These are phyloP conservation scores for Uronychia binucleata DNA, from an alignment of 73 alveolate genomes.

Conservation along the genomic window DNA sequence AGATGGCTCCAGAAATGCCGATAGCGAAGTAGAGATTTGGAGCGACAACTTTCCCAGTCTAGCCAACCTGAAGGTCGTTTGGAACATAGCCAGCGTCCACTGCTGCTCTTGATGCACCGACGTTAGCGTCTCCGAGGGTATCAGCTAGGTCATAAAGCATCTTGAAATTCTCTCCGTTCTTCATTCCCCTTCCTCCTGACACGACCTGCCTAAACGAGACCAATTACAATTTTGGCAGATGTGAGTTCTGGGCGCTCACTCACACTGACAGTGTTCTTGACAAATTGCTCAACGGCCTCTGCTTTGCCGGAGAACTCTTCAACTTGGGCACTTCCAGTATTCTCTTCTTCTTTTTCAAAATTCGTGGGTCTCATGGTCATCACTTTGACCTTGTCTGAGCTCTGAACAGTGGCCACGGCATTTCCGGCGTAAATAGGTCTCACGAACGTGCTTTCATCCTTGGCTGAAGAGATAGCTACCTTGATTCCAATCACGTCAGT, in stretches of 20 bases:
- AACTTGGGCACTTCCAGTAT: slow-evolving; percentile 36
- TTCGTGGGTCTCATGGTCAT: slow-evolving; percentile 80
- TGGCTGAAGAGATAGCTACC: slow-evolving; percentile 1
- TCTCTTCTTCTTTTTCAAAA: slow-evolving; percentile 61
- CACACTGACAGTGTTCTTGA: slow-evolving; percentile 54
- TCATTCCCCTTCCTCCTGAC: slow-evolving; percentile 89
- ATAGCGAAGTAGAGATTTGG: slow-evolving; percentile 95
- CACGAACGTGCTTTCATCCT: slow-evolving; percentile 66
- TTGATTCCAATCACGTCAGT: slow-evolving; percentile 80
- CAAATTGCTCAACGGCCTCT: slow-evolving; percentile 29
- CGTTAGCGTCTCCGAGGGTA: slow-evolving; percentile 73
- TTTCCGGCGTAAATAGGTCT: slow-evolving; percentile 97
- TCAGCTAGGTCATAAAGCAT: slow-evolving; percentile 74
- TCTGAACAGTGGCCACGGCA: slow-evolving; percentile 76
- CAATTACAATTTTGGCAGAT: slow-evolving; percentile 70
- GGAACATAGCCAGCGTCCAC: slow-evolving; percentile 96
- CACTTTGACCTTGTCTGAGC: slow-evolving; percentile 57
- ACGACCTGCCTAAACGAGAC: slow-evolving; percentile 30
- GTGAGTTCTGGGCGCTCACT: slow-evolving; percentile 80
- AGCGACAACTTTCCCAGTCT: slow-evolving; percentile 97
- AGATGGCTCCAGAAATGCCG: slow-evolving; percentile 97
- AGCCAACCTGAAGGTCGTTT: slow-evolving; percentile 93
- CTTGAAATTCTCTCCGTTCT: slow-evolving; percentile 75
- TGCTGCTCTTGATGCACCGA: slow-evolving; percentile 97
- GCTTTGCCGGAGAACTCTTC: slow-evolving; percentile 42